Evolutionary conservation across 2,329 filamentous ascomycete species (phyloP).

Genomic region (Colletotrichum cereale): DNA sequence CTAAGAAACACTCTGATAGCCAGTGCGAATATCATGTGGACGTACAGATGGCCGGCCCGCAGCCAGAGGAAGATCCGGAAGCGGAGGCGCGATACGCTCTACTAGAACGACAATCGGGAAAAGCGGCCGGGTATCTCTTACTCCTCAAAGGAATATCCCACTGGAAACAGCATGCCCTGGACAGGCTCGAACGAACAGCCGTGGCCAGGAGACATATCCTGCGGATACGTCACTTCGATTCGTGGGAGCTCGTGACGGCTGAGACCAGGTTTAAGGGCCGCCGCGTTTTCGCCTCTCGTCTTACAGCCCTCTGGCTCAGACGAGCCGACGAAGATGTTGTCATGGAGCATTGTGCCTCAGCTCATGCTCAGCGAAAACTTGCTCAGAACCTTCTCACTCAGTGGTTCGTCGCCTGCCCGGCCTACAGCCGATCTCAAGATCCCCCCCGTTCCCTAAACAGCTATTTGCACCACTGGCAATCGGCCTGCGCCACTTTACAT

Average conservation of each 20-base stretch:
- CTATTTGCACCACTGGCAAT: constrained; percentile 21
- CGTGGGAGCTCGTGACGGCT: constrained; percentile 42
- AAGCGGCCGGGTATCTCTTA: constrained; percentile 34
- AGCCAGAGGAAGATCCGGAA: background rate
- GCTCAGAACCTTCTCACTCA: background rate
- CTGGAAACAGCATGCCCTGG: constrained; percentile 75
- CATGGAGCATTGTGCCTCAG: background rate
- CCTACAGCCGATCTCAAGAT: background rate
- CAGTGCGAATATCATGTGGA: background rate
- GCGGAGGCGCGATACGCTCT: constrained; percentile 15
- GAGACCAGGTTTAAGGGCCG: constrained; percentile 25
- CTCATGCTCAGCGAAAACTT: background rate
- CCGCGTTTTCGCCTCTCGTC: constrained; percentile 20
- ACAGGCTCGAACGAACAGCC: constrained; percentile 75
- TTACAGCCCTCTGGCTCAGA: constrained; percentile 25
- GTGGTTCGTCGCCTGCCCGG: constrained; percentile 19
- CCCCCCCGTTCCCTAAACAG: background rate
- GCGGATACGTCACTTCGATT: constrained; percentile 57
- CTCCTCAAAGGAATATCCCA: constrained; percentile 43
- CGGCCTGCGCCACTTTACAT: background rate
- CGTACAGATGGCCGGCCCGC: background rate
- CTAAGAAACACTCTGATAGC: background rate
- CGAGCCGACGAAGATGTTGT: constrained; percentile 7
- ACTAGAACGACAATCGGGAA: constrained; percentile 21
- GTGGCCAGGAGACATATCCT: constrained; percentile 79